Conservation (phyloP, 164 flowering plant species). For the Amborella trichopoda region DNA sequence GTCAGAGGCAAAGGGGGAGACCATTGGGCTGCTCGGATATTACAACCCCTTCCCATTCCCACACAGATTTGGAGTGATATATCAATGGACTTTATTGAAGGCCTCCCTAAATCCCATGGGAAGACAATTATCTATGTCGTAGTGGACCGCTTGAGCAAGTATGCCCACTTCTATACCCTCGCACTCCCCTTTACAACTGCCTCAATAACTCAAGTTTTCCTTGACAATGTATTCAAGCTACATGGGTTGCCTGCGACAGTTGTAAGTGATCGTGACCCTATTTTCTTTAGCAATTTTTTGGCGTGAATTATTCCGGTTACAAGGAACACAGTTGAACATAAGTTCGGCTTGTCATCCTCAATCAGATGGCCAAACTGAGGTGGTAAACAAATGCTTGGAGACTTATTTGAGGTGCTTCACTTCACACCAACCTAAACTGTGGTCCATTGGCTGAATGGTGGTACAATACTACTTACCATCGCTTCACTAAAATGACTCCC, state of each 20-base stretch:
- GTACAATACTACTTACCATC: neutral
- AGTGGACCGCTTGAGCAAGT: neutral
- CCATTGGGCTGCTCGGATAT: neutral
- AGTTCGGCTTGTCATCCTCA: neutral
- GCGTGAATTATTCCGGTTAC: neutral
- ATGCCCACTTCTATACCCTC: neutral
- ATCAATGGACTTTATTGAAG: neutral
- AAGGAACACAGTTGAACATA: neutral
- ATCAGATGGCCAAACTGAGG: neutral
- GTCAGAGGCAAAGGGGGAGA: neutral
- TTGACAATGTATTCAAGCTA: neutral
- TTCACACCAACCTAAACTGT: neutral
- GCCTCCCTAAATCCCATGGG: neutral
- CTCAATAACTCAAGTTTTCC: neutral
- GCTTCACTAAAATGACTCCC: neutral
- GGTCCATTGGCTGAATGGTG: neutral
- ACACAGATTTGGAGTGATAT: neutral
- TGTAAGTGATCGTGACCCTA: neutral
- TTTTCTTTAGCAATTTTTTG: neutral
- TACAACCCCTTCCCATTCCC: neutral
- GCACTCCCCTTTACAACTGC: neutral
- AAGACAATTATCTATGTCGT: neutral
- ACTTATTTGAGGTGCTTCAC: neutral
- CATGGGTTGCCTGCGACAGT: neutral
- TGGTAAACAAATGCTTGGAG: neutral